Percentiles rank a stretch among this genome's conserved stretches.
Evolutionary conservation across 306 rosid genomes (phyloP).

Genomic region (Glycyrrhiza uralensis): DNA sequence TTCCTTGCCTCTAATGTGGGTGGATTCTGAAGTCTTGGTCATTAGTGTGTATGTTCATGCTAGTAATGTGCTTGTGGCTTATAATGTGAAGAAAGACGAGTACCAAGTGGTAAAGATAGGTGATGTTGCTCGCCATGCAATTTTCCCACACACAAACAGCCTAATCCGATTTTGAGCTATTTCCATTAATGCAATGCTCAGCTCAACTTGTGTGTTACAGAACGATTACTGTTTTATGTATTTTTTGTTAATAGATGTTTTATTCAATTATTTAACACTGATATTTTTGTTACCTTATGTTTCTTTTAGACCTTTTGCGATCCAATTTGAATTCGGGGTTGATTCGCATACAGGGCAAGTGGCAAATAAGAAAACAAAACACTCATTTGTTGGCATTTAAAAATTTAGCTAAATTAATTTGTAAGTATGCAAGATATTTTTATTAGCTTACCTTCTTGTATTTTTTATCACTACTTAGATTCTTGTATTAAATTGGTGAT

Average conservation of each 20-base stretch:
- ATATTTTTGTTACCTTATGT: no score
- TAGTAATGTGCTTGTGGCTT: constrained; percentile 15
- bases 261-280: not conserved
- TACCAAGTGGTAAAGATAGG: not conserved
- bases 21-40: not conserved
- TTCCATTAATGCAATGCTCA: not conserved
- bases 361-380: no score
- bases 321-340: no score
- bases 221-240: not conserved
- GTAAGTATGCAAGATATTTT: no score
- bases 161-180: not conserved
- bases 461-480: no score
- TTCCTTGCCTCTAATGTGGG: not conserved
- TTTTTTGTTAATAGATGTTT: not conserved
- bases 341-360: no score
- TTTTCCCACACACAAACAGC: not conserved
- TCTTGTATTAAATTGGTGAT: no score
- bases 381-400: no score
- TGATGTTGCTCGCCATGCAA: not conserved
- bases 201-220: not conserved
- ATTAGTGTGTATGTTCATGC: not conserved
- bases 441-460: no score
- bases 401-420: no score
- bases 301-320: no score
- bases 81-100: not conserved